Evolutionary conservation across 2,329 filamentous ascomycete species (phyloP), one percentile per base, ranked within the genome.

Genomic region (Stachybotrys echinatus): DNA sequence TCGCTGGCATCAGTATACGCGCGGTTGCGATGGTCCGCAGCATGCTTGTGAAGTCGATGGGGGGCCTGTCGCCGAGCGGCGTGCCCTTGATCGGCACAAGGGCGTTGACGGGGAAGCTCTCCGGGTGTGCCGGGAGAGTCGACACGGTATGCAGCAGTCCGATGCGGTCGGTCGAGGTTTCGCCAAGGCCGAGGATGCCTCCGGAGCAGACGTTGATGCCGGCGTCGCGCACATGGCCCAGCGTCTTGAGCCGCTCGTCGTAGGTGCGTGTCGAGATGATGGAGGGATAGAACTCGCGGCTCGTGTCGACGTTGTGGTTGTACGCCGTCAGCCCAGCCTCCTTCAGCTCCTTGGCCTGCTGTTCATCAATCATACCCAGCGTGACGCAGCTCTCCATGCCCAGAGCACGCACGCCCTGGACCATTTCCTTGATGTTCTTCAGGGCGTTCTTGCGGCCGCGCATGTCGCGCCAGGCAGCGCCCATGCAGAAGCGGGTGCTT

Each of bases 371-470:
- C 91, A 95, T 95, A 58, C 91, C 91, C 19, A 96, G 78, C 2
- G 91, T 96, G n/a, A 96, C 91, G 66, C 91, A 96, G 7, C 84
- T 85, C 68, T 96, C 91, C 88, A 96, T 92, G 45, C 85, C 88
- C 78, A 96, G 78, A 1, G 71, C 85, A 22, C 86, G 79, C 19
- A 96, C 89, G 1, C 90, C 90, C 50, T 82, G 77, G 4, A 96
- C 83, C 91, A 96, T 96, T 48, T 81, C 83, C 62, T 88, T 88
- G 67, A 96, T 86, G 67, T 94, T 94, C 69, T 84, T 85, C 48
- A 96, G 73, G 55, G 83, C 85, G 42, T 87, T 89, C 71, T 92
- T 94, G 56, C 91, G 87, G 18, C 91, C 91, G 14, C 89, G 85
- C 91, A 96, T 96, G 69, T 96, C 91, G 37, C 91, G 77, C 91